A percentile compares a stretch with the other conserved stretches of the same genome.
Conservation (phyloP, 2,329 filamentous ascomycete genomes). For the Paecilomyces sp. region DNA sequence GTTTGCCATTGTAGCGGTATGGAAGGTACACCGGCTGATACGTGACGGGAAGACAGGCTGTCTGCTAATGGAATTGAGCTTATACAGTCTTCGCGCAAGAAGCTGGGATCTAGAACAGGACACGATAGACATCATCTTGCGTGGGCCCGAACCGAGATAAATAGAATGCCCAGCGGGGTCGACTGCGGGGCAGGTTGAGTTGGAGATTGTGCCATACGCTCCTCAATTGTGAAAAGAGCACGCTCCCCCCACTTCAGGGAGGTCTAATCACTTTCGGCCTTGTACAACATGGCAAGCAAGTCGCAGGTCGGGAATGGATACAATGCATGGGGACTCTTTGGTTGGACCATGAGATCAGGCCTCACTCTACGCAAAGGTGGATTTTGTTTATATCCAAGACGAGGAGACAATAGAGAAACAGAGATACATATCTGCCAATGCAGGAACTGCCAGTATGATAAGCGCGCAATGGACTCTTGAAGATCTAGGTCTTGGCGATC, state of each 20-base stretch:
- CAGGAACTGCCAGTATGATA: not conserved
- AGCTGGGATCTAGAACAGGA: not conserved
- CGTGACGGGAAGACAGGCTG: not conserved
- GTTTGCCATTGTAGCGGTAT: slow-evolving; percentile 13
- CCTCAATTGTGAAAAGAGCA: not conserved
- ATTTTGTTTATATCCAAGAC: too few species aligned
- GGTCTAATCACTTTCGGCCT: not conserved
- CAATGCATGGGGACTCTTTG: too few species aligned
- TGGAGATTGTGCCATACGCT: not conserved
- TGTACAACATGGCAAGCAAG: not conserved
- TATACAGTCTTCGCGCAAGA: not conserved
- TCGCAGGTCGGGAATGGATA: not conserved
- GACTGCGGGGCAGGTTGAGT: not conserved
- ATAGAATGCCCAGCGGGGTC: not conserved
- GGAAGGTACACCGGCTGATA: not conserved
- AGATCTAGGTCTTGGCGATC: not conserved
- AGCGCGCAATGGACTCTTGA: not conserved
- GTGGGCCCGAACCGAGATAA: not conserved
- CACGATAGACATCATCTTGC: not conserved
- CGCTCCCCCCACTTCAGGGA: not conserved
- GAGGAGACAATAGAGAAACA: too few species aligned
- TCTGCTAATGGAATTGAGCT: not conserved
- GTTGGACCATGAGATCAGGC: too few species aligned
- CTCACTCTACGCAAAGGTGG: too few species aligned
- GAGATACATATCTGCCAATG: not conserved